Conservation (phyloP, 2,329 filamentous ascomycete genomes). For the Phialophora tarda region DNA sequence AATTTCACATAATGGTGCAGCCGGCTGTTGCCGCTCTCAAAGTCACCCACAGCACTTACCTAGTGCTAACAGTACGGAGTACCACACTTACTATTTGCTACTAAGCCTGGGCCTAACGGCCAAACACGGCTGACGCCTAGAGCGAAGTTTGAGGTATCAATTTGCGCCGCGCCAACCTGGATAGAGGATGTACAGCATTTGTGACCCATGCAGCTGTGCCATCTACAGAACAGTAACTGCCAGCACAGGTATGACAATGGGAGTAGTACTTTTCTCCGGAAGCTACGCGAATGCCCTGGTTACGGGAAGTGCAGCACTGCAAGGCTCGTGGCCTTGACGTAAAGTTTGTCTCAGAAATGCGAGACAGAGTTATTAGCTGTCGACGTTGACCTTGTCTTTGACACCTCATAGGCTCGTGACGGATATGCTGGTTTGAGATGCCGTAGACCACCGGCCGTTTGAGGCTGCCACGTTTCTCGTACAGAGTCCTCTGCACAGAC, state of each 20-base stretch:
- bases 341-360: slow-evolving; percentile 8
- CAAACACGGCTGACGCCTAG: neutral
- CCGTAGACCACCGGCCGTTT: neutral
- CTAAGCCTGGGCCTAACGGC: neutral
- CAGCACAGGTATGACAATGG: neutral
- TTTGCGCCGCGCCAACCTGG: slow-evolving; percentile 4
- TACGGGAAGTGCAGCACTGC: neutral
- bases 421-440: slow-evolving; percentile 6
- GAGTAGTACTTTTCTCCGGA: neutral
- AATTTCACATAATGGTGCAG: neutral
- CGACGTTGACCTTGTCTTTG: neutral
- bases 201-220: neutral
- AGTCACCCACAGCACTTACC: neutral
- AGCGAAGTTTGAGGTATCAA: slow-evolving; percentile 5
- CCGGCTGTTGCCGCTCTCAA: neutral
- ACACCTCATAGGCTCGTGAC: slow-evolving; percentile 1
- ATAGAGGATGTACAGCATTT: neutral
- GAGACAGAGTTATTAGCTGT: neutral
- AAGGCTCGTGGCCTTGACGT: neutral
- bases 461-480: slow-evolving; percentile 20
- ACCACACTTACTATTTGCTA: neutral
- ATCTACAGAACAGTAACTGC: neutral
- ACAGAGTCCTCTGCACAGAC: neutral
- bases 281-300: neutral
- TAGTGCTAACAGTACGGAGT: neutral